Base-by-base conservation (phyloP, 192 early-diverging fungal genomes). In the Geosiphon pyriformis region DNA sequence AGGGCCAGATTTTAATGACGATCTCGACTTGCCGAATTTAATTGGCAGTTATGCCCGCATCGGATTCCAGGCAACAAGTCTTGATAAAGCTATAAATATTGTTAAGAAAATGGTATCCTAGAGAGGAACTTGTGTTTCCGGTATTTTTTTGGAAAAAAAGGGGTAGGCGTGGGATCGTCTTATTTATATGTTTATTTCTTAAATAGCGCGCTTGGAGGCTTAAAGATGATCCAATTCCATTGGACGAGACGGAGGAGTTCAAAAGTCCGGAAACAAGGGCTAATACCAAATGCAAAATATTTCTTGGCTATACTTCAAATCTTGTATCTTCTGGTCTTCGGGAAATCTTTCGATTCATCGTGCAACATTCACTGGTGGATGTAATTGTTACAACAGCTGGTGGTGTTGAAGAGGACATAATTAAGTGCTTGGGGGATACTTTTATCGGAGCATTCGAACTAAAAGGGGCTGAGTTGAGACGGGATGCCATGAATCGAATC, bases 241-340 rank as follows among this genome's bases (percentile, higher is more conserved):
- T 67, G 0, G 80, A 86, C 33, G 89, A 90, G 49, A 61, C 51
- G 2, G 70, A 80, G 11, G 83, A 88, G 2, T 76, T 74, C 17
- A 65, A 76, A 32, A 86, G 92, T 48, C 82, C 86, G 0, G 75
- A 80, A 51, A 75, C 80, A 29, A 85, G 92, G 25, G 65, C 70
- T 25, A 75, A 73, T 3, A 82, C 84, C 52, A 95, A 93, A 75
- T 96, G 94, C 83, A 98, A 96, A 77, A 94, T 99, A 25, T 99
- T 97, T 65, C 74, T 99, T 37, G 95, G 95, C 18, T 99, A 95
- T 71, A 99, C 97, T 4, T 99, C 97, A 25, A 99, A 99, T 70
- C 81, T 99, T 3, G 89, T 99, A 17, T 98, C 97, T 0, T 90
- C 91, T 22, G 97, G 97, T 17, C 73, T 98, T 18, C 86, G 97